Conservation (phyloP, 2,329 filamentous ascomycete species). For the Whalleya microplaca region DNA sequence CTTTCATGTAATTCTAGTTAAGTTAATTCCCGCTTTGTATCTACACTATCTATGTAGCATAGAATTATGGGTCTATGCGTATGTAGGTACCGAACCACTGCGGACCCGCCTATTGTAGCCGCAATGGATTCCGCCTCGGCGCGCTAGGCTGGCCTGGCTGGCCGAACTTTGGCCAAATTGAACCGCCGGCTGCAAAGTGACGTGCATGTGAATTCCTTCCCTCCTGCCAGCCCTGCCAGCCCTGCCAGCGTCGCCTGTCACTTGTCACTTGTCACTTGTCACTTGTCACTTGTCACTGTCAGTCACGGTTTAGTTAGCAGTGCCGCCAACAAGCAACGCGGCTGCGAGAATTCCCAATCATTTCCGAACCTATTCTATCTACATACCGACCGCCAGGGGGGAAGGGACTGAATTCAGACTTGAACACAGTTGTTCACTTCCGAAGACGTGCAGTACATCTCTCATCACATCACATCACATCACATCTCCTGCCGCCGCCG, state of each 20-base stretch:
- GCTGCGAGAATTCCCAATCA: background rate
- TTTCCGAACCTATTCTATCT: background rate
- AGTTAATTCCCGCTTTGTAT: too few relatives aligned
- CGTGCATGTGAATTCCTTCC: slow-evolving; percentile 20
- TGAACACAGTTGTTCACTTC: background rate
- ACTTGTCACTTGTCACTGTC: background rate
- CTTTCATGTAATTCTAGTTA: too few relatives aligned
- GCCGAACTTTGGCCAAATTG: background rate
- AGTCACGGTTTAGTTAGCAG: too few relatives aligned
- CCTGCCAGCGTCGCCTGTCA: background rate
- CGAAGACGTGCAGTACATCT: too few relatives aligned
- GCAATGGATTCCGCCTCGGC: background rate
- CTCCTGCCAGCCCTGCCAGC: background rate
- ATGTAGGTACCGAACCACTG: background rate
- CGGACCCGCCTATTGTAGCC: background rate
- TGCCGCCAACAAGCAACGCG: background rate
- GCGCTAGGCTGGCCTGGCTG: background rate
- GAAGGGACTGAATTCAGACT: background rate
- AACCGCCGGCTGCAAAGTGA: slow-evolving; percentile 21
- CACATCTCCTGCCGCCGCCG: too few relatives aligned
- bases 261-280: background rate
- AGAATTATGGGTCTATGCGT: too few relatives aligned
- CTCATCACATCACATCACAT: too few relatives aligned
- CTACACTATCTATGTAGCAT: too few relatives aligned
- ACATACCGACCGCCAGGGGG: too few relatives aligned